A percentile compares a stretch with the other conserved stretches of the same genome.
phyloP scores from a whole-genome alignment of 495 filamentous ascomycete species.

The Neurospora tetraspora region DNA sequence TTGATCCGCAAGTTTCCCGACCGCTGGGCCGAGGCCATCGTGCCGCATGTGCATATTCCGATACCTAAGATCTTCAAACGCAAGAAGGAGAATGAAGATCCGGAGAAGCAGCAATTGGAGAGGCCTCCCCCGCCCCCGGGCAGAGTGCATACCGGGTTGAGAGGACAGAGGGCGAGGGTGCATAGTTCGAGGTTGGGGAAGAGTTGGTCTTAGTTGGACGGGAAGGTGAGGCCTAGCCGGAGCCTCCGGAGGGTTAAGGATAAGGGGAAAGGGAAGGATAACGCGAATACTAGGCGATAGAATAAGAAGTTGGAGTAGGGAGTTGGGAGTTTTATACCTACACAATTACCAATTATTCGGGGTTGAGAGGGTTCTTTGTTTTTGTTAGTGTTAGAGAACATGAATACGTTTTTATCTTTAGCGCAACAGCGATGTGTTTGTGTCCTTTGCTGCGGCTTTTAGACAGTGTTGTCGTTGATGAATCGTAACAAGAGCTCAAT shows the following conservation, averaged over 20 bases:
- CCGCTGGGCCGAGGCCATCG: slow-evolving; percentile 12
- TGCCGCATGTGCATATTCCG: slow-evolving; percentile 7
- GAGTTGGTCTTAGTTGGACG: not conserved
- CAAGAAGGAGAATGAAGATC: slow-evolving; percentile 3
- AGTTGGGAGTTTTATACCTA: not conserved
- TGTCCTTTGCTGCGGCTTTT: not conserved
- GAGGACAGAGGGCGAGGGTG: not conserved
- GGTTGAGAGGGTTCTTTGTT: not conserved
- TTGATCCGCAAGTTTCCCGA: slow-evolving; percentile 54
- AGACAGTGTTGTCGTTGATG: not conserved
- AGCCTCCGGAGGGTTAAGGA: not conserved
- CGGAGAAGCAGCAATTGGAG: not conserved
- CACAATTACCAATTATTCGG: not conserved
- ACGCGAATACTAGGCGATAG: not conserved
- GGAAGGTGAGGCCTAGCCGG: not conserved
- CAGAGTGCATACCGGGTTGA: not conserved
- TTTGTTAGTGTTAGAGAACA: not conserved
- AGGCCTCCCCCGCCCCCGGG: not conserved
- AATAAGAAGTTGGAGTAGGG: not conserved
- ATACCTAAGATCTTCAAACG: slow-evolving; percentile 8
- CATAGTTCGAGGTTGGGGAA: not conserved
- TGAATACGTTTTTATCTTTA: not conserved
- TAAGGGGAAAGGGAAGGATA: not conserved
- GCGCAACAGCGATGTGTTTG: not conserved
- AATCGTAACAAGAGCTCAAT: not conserved